Evolutionary conservation across 441 rosid genomes (phyloP).

Genomic region (Corymbia citriodora): DNA sequence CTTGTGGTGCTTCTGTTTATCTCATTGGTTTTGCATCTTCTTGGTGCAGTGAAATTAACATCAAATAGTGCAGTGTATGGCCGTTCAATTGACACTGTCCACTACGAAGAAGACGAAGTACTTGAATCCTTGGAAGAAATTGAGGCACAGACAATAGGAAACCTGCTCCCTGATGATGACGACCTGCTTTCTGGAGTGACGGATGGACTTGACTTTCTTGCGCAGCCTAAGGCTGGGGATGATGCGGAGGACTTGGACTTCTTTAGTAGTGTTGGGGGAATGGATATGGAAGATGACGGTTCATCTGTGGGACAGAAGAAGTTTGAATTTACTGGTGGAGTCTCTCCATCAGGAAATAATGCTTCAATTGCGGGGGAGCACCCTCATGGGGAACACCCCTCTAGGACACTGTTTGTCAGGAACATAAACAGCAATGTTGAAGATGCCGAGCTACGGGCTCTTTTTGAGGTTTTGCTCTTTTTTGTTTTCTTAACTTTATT

Average conservation of each 20-base stretch:
- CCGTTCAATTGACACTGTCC: constrained; percentile 34
- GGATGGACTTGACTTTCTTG: constrained; percentile 26
- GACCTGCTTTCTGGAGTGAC: constrained; percentile 62
- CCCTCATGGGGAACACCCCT: constrained; percentile 42
- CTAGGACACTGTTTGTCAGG: constrained; percentile 59
- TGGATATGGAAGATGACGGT: constrained; percentile 57
- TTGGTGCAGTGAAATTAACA: constrained; percentile 46
- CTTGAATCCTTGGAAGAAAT: constrained; percentile 52
- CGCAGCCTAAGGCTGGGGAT: constrained; percentile 26
- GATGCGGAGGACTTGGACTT: constrained; percentile 59
- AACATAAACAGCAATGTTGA: constrained; percentile 51
- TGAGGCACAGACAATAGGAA: constrained; percentile 67
- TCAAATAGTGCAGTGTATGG: constrained; percentile 30
- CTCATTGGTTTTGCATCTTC: constrained; percentile 3
- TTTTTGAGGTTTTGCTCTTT: constrained; percentile 42
- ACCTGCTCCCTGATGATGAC: constrained; percentile 67
- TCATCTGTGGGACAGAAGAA: constrained; percentile 17
- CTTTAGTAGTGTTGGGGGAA: constrained; percentile 62
- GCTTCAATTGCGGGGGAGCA: constrained; percentile 34
- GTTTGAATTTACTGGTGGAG: constrained; percentile 26
- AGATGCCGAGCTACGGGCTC: constrained; percentile 52
- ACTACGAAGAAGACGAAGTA: constrained; percentile 45
- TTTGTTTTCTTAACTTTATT: background rate
- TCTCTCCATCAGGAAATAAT: constrained; percentile 24
- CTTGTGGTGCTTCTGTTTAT: background rate